Percentiles rank a stretch among this genome's conserved stretches.
Evolutionary conservation across 1,139 yeast species (phyloP).

Genomic region (Sugiyamaella sp.): DNA sequence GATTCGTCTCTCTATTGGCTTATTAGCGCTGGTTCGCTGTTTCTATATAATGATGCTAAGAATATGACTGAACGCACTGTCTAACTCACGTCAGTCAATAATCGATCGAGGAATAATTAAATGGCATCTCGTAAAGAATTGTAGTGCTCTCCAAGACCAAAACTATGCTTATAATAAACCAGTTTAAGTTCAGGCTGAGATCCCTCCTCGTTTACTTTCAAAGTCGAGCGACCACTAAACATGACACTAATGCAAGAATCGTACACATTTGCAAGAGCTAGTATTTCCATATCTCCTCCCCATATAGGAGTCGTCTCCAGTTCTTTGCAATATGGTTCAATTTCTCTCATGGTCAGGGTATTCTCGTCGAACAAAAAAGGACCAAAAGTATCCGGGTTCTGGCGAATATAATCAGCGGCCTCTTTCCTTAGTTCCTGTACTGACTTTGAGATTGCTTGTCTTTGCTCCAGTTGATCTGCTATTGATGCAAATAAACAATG

Average conservation of each 20-base stretch:
- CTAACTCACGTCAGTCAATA: too few relatives aligned
- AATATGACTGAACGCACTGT: not conserved
- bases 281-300: conserved; percentile 95
- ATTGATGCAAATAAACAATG: conserved; percentile 90
- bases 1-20: not conserved
- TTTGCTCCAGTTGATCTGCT: conserved; percentile 66
- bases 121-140: conserved; percentile 67
- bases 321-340: conserved; percentile 69
- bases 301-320: conserved; percentile 79
- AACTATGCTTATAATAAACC: conserved; percentile 83
- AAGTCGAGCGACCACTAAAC: conserved; percentile 72
- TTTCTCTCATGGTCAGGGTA: conserved; percentile 61
- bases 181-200: conserved; percentile 57
- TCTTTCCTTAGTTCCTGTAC: conserved; percentile 60
- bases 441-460: conserved; percentile 50
- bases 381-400: conserved; percentile 66
- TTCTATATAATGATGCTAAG: too few relatives aligned
- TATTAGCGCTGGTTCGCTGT: too few relatives aligned
- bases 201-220: conserved; percentile 57
- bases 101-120: not conserved
- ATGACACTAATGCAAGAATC: conserved; percentile 73
- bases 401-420: conserved; percentile 69
- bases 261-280: conserved; percentile 72
- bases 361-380: conserved; percentile 85
- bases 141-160: conserved; percentile 93